Evolutionary conservation across 2,329 filamentous ascomycete genomes (phyloP).

Genomic region (Didymella arachidicola): DNA sequence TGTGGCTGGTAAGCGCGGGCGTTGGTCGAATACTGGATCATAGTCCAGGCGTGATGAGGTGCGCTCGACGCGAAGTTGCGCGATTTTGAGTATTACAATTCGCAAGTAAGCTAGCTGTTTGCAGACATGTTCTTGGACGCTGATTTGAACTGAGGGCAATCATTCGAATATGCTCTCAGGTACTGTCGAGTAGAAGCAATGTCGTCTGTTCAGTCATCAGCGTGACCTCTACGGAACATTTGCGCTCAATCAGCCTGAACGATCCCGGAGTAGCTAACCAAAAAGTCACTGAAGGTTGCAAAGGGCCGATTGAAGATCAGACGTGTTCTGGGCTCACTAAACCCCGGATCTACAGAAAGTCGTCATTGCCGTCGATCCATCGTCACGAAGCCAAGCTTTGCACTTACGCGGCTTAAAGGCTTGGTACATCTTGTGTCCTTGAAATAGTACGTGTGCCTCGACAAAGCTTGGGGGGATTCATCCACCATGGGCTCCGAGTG

Average conservation of each 20-base stretch:
- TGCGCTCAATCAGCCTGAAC: not conserved
- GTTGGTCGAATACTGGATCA: not conserved
- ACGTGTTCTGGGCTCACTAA: constrained; percentile 7
- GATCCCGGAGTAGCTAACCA: not conserved
- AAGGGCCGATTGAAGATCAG: not conserved
- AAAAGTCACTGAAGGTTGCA: not conserved
- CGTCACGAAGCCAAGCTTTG: constrained; percentile 12
- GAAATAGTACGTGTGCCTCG: not conserved
- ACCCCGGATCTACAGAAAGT: constrained; percentile 8
- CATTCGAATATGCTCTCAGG: not conserved
- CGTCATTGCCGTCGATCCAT: constrained; percentile 6
- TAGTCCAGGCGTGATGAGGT: constrained; percentile 7
- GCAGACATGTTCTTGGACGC: not conserved
- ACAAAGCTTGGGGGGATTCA: not conserved
- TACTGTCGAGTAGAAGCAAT: not conserved
- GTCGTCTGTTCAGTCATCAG: not conserved
- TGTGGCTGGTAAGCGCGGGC: constrained; percentile 15
- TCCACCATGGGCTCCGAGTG: not conserved
- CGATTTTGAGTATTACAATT: constrained; percentile 14
- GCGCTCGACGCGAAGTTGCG: constrained; percentile 5
- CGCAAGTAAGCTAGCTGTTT: not conserved
- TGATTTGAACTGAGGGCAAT: not conserved
- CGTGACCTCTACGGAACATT: not conserved
- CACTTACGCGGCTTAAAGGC: constrained; percentile 12
- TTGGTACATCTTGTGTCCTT: constrained; percentile 9